A percentile compares a stretch with the other conserved stretches of the same genome.
Evolutionary conservation across 2,329 filamentous ascomycete genomes (phyloP).

Genomic region (Aspergillus texensis): DNA sequence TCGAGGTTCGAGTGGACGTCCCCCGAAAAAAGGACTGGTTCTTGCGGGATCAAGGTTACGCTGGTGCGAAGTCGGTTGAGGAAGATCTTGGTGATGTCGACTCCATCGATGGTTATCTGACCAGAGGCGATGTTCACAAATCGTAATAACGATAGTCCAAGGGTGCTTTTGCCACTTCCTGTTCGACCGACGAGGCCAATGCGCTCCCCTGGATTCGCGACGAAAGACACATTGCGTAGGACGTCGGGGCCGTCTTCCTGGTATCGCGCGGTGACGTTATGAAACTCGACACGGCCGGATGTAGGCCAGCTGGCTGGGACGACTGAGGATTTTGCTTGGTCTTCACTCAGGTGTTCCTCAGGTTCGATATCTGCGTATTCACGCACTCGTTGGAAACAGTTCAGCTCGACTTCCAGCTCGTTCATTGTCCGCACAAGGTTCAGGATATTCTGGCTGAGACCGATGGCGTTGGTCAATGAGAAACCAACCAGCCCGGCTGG

Average conservation of each 20-base stretch:
- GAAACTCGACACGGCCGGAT: conserved; percentile 28
- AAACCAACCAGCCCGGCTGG: conserved; percentile 59
- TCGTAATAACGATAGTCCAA: conserved; percentile 59
- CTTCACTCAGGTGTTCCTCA: conserved; percentile 22
- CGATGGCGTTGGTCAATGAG: conserved; percentile 60
- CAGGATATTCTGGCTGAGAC: conserved; percentile 56
- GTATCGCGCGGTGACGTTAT: conserved; percentile 28
- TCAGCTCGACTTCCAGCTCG: conserved; percentile 60
- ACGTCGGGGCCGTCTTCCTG: conserved; percentile 25
- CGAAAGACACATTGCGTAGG: conserved; percentile 27
- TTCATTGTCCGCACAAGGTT: conserved; percentile 58
- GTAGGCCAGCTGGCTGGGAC: conserved; percentile 29
- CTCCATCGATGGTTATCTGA: conserved; percentile 58
- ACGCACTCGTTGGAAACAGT: conserved; percentile 35
- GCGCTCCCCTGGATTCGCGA: conserved; percentile 27
- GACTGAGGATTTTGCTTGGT: conserved; percentile 5
- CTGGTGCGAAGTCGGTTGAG: conserved; percentile 56
- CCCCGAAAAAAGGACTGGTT: conserved; percentile 62
- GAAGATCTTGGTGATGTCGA: conserved; percentile 57
- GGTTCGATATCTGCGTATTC: conserved; percentile 30
- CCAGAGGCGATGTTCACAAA: conserved; percentile 56
- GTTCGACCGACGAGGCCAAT: conserved; percentile 33
- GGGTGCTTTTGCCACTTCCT: conserved; percentile 37
- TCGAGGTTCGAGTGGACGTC: conserved; percentile 63
- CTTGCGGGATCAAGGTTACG: conserved; percentile 62